phyloP scores from a whole-genome alignment of 2,329 filamentous ascomycete species.

The Delphinella strobiligena region DNA sequence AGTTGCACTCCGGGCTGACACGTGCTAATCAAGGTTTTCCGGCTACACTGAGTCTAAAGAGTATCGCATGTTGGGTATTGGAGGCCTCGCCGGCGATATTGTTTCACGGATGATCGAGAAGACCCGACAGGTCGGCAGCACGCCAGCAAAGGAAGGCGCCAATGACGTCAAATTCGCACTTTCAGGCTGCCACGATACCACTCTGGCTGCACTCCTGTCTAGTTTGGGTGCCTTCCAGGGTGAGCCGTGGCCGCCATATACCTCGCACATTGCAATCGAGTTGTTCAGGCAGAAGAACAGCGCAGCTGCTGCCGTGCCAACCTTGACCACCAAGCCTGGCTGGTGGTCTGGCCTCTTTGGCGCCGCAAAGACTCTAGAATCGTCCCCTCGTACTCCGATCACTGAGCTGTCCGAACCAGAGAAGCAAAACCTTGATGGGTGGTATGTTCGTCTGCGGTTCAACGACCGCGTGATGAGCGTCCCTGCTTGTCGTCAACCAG shows the following conservation, averaged over 20 bases:
- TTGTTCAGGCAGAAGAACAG: conserved; percentile 52
- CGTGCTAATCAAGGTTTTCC: conserved; percentile 17
- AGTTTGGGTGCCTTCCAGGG: conserved; percentile 66
- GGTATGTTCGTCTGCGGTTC: conserved; percentile 83
- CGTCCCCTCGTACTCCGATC: conserved; percentile 39
- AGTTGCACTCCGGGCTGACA: neutral
- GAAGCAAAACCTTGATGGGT: conserved; percentile 51
- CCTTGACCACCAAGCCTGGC: conserved; percentile 11
- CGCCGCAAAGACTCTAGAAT: conserved; percentile 10
- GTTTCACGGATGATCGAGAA: conserved; percentile 42
- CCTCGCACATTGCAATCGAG: conserved; percentile 82
- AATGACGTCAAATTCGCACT: conserved; percentile 59
- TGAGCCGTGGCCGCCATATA: conserved; percentile 79
- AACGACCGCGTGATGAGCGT: conserved; percentile 75
- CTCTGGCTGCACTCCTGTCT: conserved; percentile 64
- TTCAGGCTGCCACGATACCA: conserved; percentile 87
- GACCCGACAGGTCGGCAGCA: conserved; percentile 21
- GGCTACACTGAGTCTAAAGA: conserved; percentile 77
- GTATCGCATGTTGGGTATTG: conserved; percentile 83
- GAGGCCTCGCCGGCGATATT: conserved; percentile 71
- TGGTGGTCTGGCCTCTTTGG: conserved; percentile 28
- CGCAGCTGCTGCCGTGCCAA: conserved; percentile 15
- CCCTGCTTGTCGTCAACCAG: conserved; percentile 63
- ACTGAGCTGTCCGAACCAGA: conserved; percentile 45
- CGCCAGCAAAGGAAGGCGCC: conserved; percentile 29